A percentile compares a stretch with the other conserved stretches of the same genome.
Conservation (phyloP, 75 land plant genomes). For the Picea glauca region DNA sequence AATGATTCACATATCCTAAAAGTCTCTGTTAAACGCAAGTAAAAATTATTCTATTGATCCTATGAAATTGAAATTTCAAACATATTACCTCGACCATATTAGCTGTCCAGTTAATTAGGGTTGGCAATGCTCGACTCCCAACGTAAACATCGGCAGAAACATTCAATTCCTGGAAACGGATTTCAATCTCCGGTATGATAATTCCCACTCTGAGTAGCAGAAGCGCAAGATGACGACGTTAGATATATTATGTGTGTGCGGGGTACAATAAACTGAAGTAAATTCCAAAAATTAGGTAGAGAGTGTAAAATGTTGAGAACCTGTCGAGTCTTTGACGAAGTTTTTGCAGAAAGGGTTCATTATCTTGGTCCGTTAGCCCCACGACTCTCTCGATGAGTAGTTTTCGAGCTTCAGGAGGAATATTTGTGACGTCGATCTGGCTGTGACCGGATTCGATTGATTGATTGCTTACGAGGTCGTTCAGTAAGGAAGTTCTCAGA, state of each 20-base stretch:
- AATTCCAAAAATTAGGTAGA: background rate
- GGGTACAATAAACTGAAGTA: background rate
- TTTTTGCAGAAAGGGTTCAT: constrained; percentile 45
- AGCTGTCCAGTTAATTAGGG: constrained; percentile 10
- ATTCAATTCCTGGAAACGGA: constrained; percentile 22
- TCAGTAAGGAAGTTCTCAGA: background rate
- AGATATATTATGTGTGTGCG: background rate
- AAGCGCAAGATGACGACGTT: background rate
- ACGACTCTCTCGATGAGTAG: constrained; percentile 52
- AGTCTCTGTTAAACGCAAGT: too few species aligned
- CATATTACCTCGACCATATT: constrained; percentile 17
- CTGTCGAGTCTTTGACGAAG: constrained; percentile 55
- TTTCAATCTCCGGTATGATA: constrained; percentile 21
- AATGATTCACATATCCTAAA: too few species aligned
- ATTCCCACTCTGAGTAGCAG: constrained; percentile 17
- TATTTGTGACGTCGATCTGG: constrained; percentile 48
- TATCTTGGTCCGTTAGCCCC: constrained; percentile 57
- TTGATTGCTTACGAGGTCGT: background rate
- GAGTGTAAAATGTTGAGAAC: constrained; percentile 14
- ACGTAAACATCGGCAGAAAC: constrained; percentile 16
- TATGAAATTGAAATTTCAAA: background rate
- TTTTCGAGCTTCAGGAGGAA: constrained; percentile 44
- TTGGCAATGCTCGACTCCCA: constrained; percentile 22
- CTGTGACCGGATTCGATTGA: background rate
- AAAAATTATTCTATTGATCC: background rate